Evolutionary conservation across 495 filamentous ascomycete genomes (phyloP).

Genomic region (Podospora bellae-mahoneyi): DNA sequence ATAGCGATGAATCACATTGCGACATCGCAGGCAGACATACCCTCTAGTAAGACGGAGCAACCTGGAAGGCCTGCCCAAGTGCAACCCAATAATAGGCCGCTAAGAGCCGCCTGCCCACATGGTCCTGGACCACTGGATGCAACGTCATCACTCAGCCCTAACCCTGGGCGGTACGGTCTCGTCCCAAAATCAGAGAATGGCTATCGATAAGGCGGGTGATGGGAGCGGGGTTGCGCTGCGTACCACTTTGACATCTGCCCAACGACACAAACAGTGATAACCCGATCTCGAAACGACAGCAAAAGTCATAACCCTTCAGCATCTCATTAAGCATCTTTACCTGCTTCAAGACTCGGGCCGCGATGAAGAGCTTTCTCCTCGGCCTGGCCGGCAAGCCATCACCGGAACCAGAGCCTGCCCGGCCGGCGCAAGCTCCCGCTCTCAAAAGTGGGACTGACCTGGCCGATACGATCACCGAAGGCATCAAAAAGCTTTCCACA

Average conservation of each 20-base stretch:
- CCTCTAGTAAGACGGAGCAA: not conserved
- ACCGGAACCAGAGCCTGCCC: not conserved
- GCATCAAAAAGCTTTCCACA: slow-evolving; percentile 1
- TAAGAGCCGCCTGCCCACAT: not conserved
- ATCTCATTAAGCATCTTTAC: not conserved
- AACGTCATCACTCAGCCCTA: not conserved
- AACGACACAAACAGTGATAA: not conserved
- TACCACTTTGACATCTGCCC: not conserved
- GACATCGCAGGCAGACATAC: not conserved
- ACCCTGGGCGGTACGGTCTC: not conserved
- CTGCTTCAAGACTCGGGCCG: not conserved
- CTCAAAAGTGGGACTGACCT: not conserved
- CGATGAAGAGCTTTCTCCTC: not conserved
- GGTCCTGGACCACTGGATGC: not conserved
- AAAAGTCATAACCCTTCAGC: not conserved
- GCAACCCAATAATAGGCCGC: too few species aligned
- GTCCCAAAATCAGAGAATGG: not conserved
- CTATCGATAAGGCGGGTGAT: not conserved
- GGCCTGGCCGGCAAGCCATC: not conserved
- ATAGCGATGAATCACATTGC: not conserved
- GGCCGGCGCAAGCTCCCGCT: not conserved
- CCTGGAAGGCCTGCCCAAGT: not conserved
- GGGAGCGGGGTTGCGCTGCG: not conserved
- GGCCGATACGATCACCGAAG: not conserved
- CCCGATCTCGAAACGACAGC: not conserved